A percentile compares a stretch with the other conserved stretches of the same genome.
Evolutionary conservation across 495 filamentous ascomycete species (phyloP).

Genomic region (Penicillium odoratum): DNA sequence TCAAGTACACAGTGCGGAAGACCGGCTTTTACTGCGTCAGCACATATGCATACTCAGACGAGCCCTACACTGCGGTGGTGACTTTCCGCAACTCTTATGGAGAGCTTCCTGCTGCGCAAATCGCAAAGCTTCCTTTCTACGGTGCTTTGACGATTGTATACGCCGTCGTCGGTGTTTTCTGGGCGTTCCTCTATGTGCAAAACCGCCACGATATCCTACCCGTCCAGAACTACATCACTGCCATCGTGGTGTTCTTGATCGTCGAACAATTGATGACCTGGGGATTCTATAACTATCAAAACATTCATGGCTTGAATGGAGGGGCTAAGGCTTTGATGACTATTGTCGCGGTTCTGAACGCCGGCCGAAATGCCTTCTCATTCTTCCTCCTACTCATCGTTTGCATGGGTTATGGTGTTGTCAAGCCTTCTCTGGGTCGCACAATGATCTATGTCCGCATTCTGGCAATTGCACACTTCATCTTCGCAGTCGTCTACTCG

Average conservation of each 20-base stretch:
- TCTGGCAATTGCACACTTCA: constrained; percentile 86
- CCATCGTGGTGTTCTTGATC: constrained; percentile 91
- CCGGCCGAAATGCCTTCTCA: constrained; percentile 92
- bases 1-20: constrained; percentile 79
- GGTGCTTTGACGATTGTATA: constrained; percentile 93
- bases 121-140: constrained; percentile 97
- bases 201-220: constrained; percentile 92
- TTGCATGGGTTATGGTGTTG: constrained; percentile 99
- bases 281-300: constrained; percentile 95
- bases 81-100: constrained; percentile 96
- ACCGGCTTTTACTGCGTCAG: constrained; percentile 97
- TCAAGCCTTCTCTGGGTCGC: constrained; percentile 88
- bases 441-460: constrained; percentile 95
- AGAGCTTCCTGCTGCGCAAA: constrained; percentile 91
- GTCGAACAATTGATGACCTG: constrained; percentile 97
- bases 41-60: constrained; percentile 61
- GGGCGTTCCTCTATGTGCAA: constrained; percentile 94
- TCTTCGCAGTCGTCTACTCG: constrained; percentile 92
- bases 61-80: constrained; percentile 73
- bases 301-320: constrained; percentile 77
- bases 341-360: constrained; percentile 87
- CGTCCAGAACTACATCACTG: constrained; percentile 99
- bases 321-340: constrained; percentile 84
- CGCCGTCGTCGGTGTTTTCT: constrained; percentile 80
- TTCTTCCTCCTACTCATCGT: constrained; percentile 99